A percentile compares a stretch with the other conserved stretches of the same genome.
phyloP scores from a whole-genome alignment of 148 eudicot genomes.

The Rhododendron williamsianum region DNA sequence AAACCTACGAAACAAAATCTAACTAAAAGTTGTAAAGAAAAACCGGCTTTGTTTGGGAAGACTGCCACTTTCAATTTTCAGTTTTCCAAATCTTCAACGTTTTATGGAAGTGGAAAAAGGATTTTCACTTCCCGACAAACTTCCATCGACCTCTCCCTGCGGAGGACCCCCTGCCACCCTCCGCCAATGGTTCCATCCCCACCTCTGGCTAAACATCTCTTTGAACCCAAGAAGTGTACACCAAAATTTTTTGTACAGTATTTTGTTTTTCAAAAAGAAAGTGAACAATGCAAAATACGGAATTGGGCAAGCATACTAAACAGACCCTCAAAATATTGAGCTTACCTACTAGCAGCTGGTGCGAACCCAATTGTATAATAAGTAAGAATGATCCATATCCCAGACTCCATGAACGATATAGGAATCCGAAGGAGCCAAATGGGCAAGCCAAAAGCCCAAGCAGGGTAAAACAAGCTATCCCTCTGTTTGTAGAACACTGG shows the following conservation, averaged over 20 bases:
- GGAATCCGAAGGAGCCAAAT: constrained; percentile 39
- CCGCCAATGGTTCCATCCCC: not conserved
- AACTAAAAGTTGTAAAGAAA: not conserved
- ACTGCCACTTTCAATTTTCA: not conserved
- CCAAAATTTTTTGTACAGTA: not conserved
- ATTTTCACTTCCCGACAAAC: not conserved
- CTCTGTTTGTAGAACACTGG: constrained; percentile 42
- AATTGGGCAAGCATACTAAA: not conserved
- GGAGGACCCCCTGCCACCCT: not conserved
- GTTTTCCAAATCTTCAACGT: not conserved
- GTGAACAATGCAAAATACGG: not conserved
- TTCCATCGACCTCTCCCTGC: not conserved
- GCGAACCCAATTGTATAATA: constrained; percentile 44
- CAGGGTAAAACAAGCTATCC: constrained; percentile 31
- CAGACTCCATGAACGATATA: constrained; percentile 31
- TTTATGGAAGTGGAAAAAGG: not conserved
- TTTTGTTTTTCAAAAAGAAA: not conserved
- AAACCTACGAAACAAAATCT: not conserved
- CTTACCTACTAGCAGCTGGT: constrained; percentile 24
- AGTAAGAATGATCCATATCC: constrained; percentile 34
- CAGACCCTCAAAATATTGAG: not conserved
- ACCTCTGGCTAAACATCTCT: not conserved
- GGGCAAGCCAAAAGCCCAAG: constrained; percentile 46
- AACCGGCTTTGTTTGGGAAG: not conserved
- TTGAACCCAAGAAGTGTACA: not conserved